Base-by-base conservation (phyloP, 169 alveolate species). In the Plasmodium vivax region DNA sequence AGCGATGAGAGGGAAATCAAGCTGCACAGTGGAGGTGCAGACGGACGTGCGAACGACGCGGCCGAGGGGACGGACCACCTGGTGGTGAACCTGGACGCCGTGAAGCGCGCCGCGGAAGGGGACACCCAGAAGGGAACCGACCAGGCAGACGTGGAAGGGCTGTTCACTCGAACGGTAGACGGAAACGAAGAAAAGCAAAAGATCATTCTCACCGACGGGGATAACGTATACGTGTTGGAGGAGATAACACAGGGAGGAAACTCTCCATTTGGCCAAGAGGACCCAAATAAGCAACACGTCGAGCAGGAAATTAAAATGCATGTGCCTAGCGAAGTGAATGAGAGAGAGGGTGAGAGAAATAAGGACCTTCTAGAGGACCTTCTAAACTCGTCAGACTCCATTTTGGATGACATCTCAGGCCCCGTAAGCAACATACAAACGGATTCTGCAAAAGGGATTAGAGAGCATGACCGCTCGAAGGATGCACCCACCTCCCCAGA, bases 281-380 rank as follows among this genome's bases (percentile, higher is more conserved):
- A 85, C 14, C 30, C 74, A 45, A 85, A 85, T 85, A 73, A 47
- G n/a, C 30, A 47, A 32, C 73, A 34, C 2, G 4, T 6, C 2
- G 82, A 58, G 1, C 93, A 85, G 51, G 93, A 85, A 85, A 85
- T 85, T 12, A 85, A 85, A 74, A 85, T 85, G 93, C 93, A 85
- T 85, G 27, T 85, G 14, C 93, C 93, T 6, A 19, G 23, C 14
- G 84, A 85, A 3, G 7, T 12, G 8, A 84, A 41, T 0, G 6
- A 34, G 12, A 0, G 2, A 8, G 85, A 30, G 3, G 12, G n/a
- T 3, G 80, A 74, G 10, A 74, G 74, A 1, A 73, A 43, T 14
- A 38, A 12, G 12, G 19, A 27, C 19, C 68, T 82, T 0, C 34
- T 51, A 2, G 85, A 85, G 5, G 12, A 14, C 1, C 14, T 32